Base-by-base conservation (phyloP, 2,329 filamentous ascomycete species). In the Penicillium sp. region DNA sequence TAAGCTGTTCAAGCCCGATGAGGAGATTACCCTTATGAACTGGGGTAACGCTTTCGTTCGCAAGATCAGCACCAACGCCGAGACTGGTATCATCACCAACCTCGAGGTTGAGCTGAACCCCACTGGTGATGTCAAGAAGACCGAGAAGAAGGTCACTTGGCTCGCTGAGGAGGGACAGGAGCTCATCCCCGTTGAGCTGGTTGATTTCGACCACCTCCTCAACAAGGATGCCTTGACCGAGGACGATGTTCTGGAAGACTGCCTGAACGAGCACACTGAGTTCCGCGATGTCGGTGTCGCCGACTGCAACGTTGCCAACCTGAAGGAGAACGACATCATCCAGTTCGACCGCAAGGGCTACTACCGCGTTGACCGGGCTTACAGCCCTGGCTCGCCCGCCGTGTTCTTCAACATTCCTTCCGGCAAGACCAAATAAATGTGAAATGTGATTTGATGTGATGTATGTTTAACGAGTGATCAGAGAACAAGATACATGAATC, bases 101-200 rank as follows among this genome's bases (percentile, higher is more conserved):
- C 81, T 96, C 38, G 88, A 89, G 54, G 81, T 94, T 50, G 91
- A 96, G 76, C 85, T 97, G n/a, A 89, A 97, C 75, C 84, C 97
- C 47, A 86, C 89, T 66, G 92, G 93, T 52, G 93, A 97, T 72
- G 90, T 97, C 74, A 96, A 96, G 81, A 88, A 90, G 70, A 97
- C 93, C 0, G 87, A 91, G 69, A 97, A 97, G 85, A 97, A 97
- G 82, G 86, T 97, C 36, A 97, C 92, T 1, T 97, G 93, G 93
- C 79, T 97, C 45, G 88, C 91, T 1, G 84, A 83, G 0, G 85
- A 90, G 62, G 84, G 84, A 43, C 89, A 93, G 77, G 84, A 89
- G 55, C 83, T 96, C 0, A 81, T 96, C 13, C 86, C 87, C 7
- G 87, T 94, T 21, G 90, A 96, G 75, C 83, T 96, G 10, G 93